A percentile compares a stretch with the other conserved stretches of the same genome.
phyloP scores from a whole-genome alignment of 805 yeast species.

The Kazachstania martiniae region DNA sequence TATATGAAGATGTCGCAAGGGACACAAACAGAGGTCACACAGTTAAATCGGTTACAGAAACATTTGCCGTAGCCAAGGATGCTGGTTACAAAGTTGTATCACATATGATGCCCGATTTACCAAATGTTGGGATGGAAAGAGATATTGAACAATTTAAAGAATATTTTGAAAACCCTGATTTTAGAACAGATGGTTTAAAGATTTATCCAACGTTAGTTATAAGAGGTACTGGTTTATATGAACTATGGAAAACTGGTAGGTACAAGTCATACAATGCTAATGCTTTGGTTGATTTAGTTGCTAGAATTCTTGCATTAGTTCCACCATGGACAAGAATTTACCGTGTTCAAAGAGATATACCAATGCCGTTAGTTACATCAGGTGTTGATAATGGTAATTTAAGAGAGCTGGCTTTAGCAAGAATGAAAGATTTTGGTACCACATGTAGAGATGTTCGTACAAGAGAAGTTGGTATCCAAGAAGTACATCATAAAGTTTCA shows the following conservation, averaged over 20 bases:
- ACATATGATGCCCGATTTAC: slow-evolving; percentile 99
- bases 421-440: slow-evolving; percentile 98
- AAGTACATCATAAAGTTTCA: slow-evolving; percentile 90
- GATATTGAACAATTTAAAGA: slow-evolving; percentile 93
- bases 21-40: slow-evolving; percentile 98
- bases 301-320: slow-evolving; percentile 87
- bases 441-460: slow-evolving; percentile 93
- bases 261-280: slow-evolving; percentile 92
- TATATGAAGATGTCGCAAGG: slow-evolving; percentile 96
- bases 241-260: slow-evolving; percentile 92
- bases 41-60: slow-evolving; percentile 89
- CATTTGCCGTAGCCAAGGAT: slow-evolving; percentile 92
- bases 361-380: slow-evolving; percentile 95
- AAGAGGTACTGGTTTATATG: slow-evolving; percentile 94
- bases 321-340: slow-evolving; percentile 99
- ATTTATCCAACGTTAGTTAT: slow-evolving; percentile 93
- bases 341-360: slow-evolving; percentile 96
- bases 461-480: slow-evolving; percentile 97
- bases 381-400: slow-evolving; percentile 98
- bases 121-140: slow-evolving; percentile 97
- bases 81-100: slow-evolving; percentile 96
- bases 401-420: slow-evolving; percentile 87
- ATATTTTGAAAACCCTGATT: slow-evolving; percentile 93
- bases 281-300: slow-evolving; percentile 87
- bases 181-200: slow-evolving; percentile 93